A percentile compares a stretch with the other conserved stretches of the same genome.
These are phyloP conservation scores for Gonium pectorale DNA, from an alignment of 139 green algal genomes.

Conservation along the genomic window DNA sequence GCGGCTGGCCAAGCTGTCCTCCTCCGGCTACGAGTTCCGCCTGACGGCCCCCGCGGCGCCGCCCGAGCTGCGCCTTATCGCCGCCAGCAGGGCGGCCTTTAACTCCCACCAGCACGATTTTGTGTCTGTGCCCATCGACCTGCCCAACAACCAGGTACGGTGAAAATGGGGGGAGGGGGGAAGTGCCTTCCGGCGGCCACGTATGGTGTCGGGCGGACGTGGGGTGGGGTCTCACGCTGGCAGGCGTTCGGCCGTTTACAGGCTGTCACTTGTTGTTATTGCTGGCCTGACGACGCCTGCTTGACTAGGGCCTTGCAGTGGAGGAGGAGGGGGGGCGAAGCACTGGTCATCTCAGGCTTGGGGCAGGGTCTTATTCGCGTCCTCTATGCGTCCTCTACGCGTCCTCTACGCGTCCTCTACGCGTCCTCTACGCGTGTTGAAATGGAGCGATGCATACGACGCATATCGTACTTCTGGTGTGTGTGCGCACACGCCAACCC, in stretches of 20 bases:
- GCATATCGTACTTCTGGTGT: background rate
- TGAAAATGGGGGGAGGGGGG: background rate
- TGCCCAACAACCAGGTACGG: slow-evolving; percentile 4
- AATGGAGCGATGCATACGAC: background rate
- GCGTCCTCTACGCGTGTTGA: background rate
- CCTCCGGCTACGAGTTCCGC: background rate
- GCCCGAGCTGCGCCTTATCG: background rate
- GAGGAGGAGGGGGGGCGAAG: background rate
- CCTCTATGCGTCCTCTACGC: too few relatives aligned
- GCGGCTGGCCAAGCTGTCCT: background rate
- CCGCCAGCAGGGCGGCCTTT: background rate
- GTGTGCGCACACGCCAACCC: background rate
- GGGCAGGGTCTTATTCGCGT: too few relatives aligned
- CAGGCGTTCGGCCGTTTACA: too few relatives aligned
- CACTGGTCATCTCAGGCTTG: too few relatives aligned
- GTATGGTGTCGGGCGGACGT: too few relatives aligned
- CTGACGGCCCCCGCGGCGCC: background rate
- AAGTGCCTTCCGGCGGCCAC: background rate
- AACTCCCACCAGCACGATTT: too few relatives aligned
- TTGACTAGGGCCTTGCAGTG: background rate
- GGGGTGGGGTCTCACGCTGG: too few relatives aligned
- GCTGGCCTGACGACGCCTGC: too few relatives aligned
- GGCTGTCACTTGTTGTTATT: too few relatives aligned
- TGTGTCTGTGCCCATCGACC: background rate
- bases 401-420: too few relatives aligned